A percentile compares a stretch with the other conserved stretches of the same genome.
Evolutionary conservation across 129 eudicot genomes (phyloP).

Genomic region (Tagetes erecta): DNA sequence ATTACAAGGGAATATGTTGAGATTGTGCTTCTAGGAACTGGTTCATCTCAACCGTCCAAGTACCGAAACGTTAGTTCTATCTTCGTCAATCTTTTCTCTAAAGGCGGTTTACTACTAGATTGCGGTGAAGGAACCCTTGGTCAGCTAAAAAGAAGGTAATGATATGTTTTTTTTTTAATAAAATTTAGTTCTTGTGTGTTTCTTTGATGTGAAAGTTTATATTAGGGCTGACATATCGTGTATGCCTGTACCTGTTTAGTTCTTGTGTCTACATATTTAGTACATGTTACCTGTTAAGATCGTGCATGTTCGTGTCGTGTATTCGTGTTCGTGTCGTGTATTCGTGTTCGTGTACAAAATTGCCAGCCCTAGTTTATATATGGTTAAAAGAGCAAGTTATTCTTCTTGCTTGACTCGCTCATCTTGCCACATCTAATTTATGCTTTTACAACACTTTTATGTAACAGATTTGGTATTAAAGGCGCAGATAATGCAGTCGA

Average conservation of each 20-base stretch:
- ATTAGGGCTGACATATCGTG: too few relatives aligned
- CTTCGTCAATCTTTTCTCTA: conserved; percentile 77
- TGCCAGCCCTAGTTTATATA: too few relatives aligned
- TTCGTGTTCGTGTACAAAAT: too few relatives aligned
- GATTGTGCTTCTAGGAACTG: conserved; percentile 91
- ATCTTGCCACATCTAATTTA: neutral
- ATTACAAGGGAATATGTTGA: conserved; percentile 80
- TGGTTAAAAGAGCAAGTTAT: too few relatives aligned
- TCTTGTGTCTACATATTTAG: too few relatives aligned
- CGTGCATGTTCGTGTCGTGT: too few relatives aligned
- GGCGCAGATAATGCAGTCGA: conserved; percentile 75
- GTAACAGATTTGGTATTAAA: conserved; percentile 57
- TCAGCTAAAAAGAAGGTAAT: conserved; percentile 88
- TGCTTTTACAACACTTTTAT: neutral
- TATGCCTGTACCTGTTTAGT: too few relatives aligned
- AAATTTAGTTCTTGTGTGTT: neutral
- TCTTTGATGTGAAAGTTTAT: neutral
- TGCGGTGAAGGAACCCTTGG: conserved; percentile 96
- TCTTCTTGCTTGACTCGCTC: neutral
- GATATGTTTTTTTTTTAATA: neutral
- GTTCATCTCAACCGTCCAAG: conserved; percentile 94
- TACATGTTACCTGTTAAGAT: too few relatives aligned
- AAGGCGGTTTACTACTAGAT: conserved; percentile 76
- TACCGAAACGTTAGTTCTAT: conserved; percentile 85
- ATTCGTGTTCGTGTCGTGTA: too few relatives aligned